Evolutionary conservation across 1,284 basidiomycete genomes (phyloP).

Genomic region (Schizophyllum amplum): DNA sequence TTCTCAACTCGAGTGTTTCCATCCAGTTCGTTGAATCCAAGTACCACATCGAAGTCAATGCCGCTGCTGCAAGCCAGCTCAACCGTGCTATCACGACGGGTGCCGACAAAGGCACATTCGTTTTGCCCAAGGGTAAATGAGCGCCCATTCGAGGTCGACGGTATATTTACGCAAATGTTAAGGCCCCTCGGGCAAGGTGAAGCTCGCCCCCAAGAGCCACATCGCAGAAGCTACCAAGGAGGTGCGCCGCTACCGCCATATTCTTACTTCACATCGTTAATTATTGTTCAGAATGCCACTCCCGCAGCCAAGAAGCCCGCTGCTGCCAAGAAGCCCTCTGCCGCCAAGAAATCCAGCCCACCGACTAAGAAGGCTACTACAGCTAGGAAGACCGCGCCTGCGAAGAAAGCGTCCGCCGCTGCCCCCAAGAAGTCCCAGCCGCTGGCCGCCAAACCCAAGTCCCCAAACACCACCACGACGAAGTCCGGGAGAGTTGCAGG

Average conservation of each 20-base stretch:
- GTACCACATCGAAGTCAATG: slow-evolving; percentile 55
- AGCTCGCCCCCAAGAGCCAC: slow-evolving; percentile 50
- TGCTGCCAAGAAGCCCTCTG: slow-evolving; percentile 20
- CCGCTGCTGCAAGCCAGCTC: slow-evolving; percentile 57
- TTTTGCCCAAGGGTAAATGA: slow-evolving; percentile 72
- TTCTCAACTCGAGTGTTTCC: slow-evolving; percentile 10
- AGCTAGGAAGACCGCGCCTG: slow-evolving; percentile 17
- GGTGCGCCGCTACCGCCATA: slow-evolving; percentile 32
- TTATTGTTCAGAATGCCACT: slow-evolving; percentile 23
- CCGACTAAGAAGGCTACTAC: slow-evolving; percentile 21
- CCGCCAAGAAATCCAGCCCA: slow-evolving; percentile 23
- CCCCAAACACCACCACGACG: slow-evolving; percentile 5
- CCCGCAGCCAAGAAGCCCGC: slow-evolving; percentile 18
- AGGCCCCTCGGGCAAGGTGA: slow-evolving; percentile 74
- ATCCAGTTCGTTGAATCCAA: slow-evolving; percentile 52
- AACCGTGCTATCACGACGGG: slow-evolving; percentile 65
- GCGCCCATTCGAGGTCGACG: slow-evolving; percentile 13
- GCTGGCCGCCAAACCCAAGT: slow-evolving; percentile 4
- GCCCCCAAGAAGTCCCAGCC: slow-evolving; percentile 20
- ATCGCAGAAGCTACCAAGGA: slow-evolving; percentile 51
- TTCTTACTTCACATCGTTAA: slow-evolving; percentile 6
- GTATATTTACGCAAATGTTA: slow-evolving; percentile 33
- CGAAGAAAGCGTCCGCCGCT: slow-evolving; percentile 15
- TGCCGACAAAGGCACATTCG: slow-evolving; percentile 55
- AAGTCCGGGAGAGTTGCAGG: slow-evolving; percentile 13